Evolutionary conservation across 257 asterid species (phyloP), one percentile per base, ranked within the genome.

Genomic region (Solanum ossicruentum): DNA sequence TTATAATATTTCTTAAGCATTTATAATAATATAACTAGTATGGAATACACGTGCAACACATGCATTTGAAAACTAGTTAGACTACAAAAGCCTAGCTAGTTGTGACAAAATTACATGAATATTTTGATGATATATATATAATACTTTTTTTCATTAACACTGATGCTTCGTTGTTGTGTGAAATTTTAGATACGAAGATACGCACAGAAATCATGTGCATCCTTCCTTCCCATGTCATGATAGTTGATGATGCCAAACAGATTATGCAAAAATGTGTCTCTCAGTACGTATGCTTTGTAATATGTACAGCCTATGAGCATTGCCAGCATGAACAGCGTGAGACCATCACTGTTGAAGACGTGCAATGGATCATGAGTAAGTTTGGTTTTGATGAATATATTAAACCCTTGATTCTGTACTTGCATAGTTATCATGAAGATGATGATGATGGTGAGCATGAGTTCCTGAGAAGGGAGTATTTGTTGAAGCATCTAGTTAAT

Each of bases 261-360:
- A 95, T 98, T 0, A 93, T 96, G 86, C 98, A 96, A 49, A 98
- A 96, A 47, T 96, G 99, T 57, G 98, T 95, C 12, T 96, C 98
- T 0, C 97, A 96, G 90, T 95, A 88, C 92, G 95, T 95, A 86
- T 93, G 99, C 88, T 96, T 96, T 92, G 89, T 95, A 86, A 93
- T 98, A 2, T 91, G 98, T 13, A 98, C 95, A 82, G 99, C 98
- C 79, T 95, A 96, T 13, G 98, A 93, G 47, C 93, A 97, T 1
- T 96, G 98, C 94, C 99, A 96, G 85, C 90, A 93, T 7, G 99
- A 96, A 95, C 99, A 96, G 90, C 88, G 99, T 52, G 95, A 96
- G 93, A 96, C 99, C 55, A 93, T 96, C 89, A 96, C 99, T 0
- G 97, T 97, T 0, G 98, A 96, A 90, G 99, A 96, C 71, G 92